phyloP scores from a whole-genome alignment of 192 early-diverging fungal species.

The Coemansia asiatica region DNA sequence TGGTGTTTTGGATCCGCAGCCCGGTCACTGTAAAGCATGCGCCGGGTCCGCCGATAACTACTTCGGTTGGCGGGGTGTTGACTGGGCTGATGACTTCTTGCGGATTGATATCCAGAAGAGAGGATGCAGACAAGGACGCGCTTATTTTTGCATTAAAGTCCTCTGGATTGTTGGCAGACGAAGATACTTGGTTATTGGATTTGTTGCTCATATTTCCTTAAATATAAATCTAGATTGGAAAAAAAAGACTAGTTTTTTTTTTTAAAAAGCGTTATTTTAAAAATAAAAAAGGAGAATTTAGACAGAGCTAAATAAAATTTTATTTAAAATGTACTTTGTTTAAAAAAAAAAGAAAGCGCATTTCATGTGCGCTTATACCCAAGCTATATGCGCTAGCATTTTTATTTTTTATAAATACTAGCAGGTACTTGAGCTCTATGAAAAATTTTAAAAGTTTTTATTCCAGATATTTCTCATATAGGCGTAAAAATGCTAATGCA shows the following conservation, averaged over 20 bases:
- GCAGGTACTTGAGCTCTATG: neutral
- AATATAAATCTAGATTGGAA: too few species aligned
- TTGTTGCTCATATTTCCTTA: neutral
- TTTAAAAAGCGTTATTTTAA: too few species aligned
- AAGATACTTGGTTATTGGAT: neutral
- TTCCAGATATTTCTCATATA: too few species aligned
- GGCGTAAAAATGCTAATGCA: too few species aligned
- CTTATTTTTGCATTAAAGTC: neutral
- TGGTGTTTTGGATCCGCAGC: conserved; percentile 44
- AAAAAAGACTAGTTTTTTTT: too few species aligned
- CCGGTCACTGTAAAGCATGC: conserved; percentile 46
- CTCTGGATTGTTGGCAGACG: neutral
- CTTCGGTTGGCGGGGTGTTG: conserved; percentile 27
- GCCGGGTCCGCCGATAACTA: conserved; percentile 33
- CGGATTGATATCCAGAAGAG: conserved; percentile 16
- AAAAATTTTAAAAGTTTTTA: neutral
- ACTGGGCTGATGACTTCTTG: conserved; percentile 9
- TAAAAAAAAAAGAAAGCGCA: too few species aligned
- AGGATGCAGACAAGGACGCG: neutral
- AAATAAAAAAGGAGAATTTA: too few species aligned
- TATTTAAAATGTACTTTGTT: too few species aligned
- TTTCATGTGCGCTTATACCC: too few species aligned
- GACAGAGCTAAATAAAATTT: too few species aligned
- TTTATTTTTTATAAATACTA: conserved; percentile 3
- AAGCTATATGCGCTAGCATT: neutral